phyloP scores from a whole-genome alignment of 805 yeast genomes.

The Suhomyces tanzawaensis region DNA sequence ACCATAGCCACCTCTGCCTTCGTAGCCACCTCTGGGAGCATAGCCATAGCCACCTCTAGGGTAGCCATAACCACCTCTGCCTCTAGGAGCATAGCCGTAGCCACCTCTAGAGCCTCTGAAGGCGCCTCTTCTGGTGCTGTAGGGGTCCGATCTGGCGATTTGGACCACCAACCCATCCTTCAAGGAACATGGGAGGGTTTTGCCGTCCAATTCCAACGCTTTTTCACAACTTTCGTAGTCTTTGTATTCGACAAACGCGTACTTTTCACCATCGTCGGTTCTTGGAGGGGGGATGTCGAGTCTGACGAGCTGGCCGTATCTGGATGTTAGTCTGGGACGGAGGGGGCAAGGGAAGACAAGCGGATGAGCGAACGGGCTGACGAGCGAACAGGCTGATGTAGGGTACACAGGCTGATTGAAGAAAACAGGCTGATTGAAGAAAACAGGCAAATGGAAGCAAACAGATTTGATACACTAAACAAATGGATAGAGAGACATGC shows the following conservation, averaged over 20 bases:
- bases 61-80: slow-evolving; percentile 23
- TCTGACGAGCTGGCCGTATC: slow-evolving; percentile 56
- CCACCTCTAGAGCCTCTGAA: slow-evolving; percentile 21
- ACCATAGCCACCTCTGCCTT: slow-evolving; percentile 14
- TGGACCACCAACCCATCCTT: slow-evolving; percentile 48
- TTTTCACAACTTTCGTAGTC: slow-evolving; percentile 51
- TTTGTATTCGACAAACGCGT: slow-evolving; percentile 61
- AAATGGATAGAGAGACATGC: no score
- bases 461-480: no score
- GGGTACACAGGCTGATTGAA: no score
- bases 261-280: slow-evolving; percentile 56
- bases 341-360: neutral
- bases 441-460: no score
- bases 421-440: no score
- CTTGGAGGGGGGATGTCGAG: slow-evolving; percentile 64
- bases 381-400: no score
- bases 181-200: slow-evolving; percentile 41
- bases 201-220: slow-evolving; percentile 49
- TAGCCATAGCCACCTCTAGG: slow-evolving; percentile 20
- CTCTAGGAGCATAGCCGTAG: slow-evolving; percentile 15
- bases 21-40: slow-evolving; percentile 13
- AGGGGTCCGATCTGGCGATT: slow-evolving; percentile 57
- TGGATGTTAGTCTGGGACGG: slow-evolving; percentile 23
- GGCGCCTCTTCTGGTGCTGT: slow-evolving; percentile 34
- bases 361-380: no score